A percentile compares a stretch with the other conserved stretches of the same genome.
These are phyloP conservation scores for Colletotrichum tabaci DNA, from an alignment of 2,329 filamentous ascomycete species.

Conservation along the genomic window DNA sequence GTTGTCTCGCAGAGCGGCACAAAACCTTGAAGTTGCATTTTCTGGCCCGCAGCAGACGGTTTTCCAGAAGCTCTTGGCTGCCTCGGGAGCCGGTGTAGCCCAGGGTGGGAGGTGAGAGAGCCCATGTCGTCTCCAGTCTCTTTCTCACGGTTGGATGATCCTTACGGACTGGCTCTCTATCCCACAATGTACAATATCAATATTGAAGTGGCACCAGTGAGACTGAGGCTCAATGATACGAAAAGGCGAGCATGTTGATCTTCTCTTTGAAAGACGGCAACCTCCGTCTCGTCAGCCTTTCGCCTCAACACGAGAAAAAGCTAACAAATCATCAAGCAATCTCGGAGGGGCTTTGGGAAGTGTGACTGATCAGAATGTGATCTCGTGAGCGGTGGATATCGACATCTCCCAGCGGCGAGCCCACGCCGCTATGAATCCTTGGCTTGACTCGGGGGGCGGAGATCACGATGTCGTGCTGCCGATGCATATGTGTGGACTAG, in stretches of 20 bases:
- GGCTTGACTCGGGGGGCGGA: constrained; percentile 34
- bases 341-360: background rate
- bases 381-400: constrained; percentile 27
- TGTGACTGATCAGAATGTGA: constrained; percentile 13
- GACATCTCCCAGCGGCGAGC: background rate
- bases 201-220: background rate
- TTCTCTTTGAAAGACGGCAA: background rate
- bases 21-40: constrained; percentile 16
- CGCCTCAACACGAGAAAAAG: background rate
- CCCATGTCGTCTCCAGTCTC: constrained; percentile 29
- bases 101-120: background rate
- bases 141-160: constrained; percentile 10
- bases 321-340: background rate
- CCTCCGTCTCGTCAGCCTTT: background rate
- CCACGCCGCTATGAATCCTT: constrained; percentile 12
- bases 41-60: constrained; percentile 27
- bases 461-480: constrained; percentile 41
- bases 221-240: background rate
- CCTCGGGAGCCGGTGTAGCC: constrained; percentile 5
- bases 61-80: constrained; percentile 34
- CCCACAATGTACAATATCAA: constrained; percentile 14
- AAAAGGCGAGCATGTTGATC: background rate
- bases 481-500: constrained; percentile 23
- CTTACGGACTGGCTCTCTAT: background rate
- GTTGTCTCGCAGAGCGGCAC: constrained; percentile 25